A percentile compares a stretch with the other conserved stretches of the same genome.
These are phyloP conservation scores for Hsuehochloa calcarea DNA, from an alignment of 176 grass and related monocot species.

Conservation along the genomic window DNA sequence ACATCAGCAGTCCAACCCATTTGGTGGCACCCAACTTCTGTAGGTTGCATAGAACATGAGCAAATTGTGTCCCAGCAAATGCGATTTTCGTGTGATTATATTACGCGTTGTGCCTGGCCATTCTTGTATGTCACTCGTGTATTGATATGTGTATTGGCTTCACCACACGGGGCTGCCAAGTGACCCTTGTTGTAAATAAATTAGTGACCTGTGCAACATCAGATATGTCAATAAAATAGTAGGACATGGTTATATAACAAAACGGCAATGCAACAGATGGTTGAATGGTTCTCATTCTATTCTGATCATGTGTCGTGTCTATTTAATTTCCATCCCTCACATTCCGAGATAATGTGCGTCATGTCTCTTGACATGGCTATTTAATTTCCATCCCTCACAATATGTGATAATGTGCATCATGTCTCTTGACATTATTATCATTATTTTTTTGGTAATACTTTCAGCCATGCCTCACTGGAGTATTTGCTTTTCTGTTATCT, in stretches of 20 bases:
- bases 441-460: not conserved
- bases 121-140: conserved; percentile 45
- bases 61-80: conserved; percentile 35
- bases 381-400: not conserved
- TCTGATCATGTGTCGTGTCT: not conserved
- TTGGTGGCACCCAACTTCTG: conserved; percentile 49
- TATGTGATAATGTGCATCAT: not conserved
- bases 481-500: not conserved
- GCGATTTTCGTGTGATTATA: conserved; percentile 69
- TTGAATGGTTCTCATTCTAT: not conserved
- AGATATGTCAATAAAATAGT: conserved; percentile 50
- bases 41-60: conserved; percentile 44
- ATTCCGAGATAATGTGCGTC: not conserved
- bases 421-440: not conserved
- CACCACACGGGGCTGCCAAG: conserved; percentile 36
- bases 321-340: not conserved
- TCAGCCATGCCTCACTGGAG: not conserved
- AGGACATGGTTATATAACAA: conserved; percentile 32
- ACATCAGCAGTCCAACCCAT: conserved; percentile 60
- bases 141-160: conserved; percentile 45
- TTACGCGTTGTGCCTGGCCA: conserved; percentile 44
- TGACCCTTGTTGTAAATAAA: conserved; percentile 68
- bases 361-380: not conserved
- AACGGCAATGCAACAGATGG: not conserved
- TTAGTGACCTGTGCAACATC: conserved; percentile 36